Conservation (phyloP, 75 land plant genomes). For the Pinus albicaulis region DNA sequence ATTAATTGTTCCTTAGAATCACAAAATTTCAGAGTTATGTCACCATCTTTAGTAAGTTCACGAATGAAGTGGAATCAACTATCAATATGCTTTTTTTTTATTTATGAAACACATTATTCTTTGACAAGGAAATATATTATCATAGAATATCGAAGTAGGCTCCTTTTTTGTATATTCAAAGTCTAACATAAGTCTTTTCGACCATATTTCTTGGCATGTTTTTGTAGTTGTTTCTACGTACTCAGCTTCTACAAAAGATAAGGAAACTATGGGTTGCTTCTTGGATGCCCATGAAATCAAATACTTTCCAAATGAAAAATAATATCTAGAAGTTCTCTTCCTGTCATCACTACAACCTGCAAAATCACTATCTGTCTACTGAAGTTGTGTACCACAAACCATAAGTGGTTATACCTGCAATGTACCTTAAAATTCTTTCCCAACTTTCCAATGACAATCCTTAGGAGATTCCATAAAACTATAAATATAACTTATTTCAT, state of each 20-base stretch:
- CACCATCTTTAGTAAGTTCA: too few relatives aligned
- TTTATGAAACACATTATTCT: too few relatives aligned
- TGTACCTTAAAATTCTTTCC: slow-evolving; percentile 10
- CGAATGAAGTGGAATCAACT: too few relatives aligned
- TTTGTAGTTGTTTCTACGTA: slow-evolving; percentile 1
- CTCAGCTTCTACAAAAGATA: slow-evolving; percentile 15
- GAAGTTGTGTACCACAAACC: neutral
- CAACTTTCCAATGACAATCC: neutral
- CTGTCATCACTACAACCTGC: slow-evolving; percentile 18
- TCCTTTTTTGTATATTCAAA: neutral
- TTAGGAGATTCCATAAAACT: neutral
- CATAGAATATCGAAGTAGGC: slow-evolving; percentile 18
- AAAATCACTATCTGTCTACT: slow-evolving; percentile 19
- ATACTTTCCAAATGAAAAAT: slow-evolving; percentile 13
- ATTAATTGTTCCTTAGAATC: too few relatives aligned
- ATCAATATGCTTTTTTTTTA: too few relatives aligned
- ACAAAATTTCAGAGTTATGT: too few relatives aligned
- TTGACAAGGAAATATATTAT: slow-evolving; percentile 6
- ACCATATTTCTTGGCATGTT: slow-evolving; percentile 22
- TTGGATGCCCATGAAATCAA: slow-evolving; percentile 26
- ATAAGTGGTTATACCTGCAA: slow-evolving; percentile 17
- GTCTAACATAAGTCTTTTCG: slow-evolving; percentile 12
- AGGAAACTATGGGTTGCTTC: slow-evolving; percentile 16
- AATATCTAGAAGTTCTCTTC: slow-evolving; percentile 20
- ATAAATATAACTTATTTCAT: neutral